Evolutionary conservation across 2,329 filamentous ascomycete genomes (phyloP).

Genomic region (Pezicula neosporulosa): DNA sequence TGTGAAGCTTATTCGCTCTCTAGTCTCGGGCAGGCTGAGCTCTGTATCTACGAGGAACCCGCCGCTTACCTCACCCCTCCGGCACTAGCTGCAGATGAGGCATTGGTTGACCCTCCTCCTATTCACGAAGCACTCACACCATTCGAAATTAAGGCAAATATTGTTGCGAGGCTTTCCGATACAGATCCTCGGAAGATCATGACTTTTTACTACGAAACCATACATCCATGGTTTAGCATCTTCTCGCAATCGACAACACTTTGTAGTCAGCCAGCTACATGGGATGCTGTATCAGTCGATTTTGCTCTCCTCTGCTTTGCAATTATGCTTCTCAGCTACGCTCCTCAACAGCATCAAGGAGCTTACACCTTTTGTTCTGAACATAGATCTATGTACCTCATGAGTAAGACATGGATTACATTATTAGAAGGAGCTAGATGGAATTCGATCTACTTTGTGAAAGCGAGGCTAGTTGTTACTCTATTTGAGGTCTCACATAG

Average conservation of each 20-base stretch:
- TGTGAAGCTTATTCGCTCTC: not conserved
- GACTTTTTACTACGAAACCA: not conserved
- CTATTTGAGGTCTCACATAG: conserved; percentile 4
- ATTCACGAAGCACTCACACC: not conserved
- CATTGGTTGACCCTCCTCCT: not conserved
- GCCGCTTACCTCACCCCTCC: not conserved
- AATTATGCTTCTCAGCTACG: not conserved
- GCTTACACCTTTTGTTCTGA: not conserved
- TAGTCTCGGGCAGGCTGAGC: not conserved
- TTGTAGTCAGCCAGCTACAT: too few relatives aligned
- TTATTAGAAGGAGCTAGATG: conserved; percentile 1
- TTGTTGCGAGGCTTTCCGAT: not conserved
- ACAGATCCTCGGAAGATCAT: not conserved
- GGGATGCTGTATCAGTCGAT: too few relatives aligned
- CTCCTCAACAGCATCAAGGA: not conserved
- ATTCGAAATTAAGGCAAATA: not conserved
- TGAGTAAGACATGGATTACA: conserved; percentile 2
- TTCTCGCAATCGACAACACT: too few relatives aligned
- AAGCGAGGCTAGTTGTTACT: conserved; percentile 1
- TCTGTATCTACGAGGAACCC: not conserved
- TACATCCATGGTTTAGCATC: too few relatives aligned
- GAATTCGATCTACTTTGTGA: conserved; percentile 2
- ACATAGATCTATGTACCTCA: conserved; percentile 1
- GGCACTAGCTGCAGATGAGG: not conserved
- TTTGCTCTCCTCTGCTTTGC: conserved; percentile 3